Percentiles rank a stretch among this genome's conserved stretches.
phyloP scores from a whole-genome alignment of 352 stramenopile genomes.

The Pythium folliculosum region DNA sequence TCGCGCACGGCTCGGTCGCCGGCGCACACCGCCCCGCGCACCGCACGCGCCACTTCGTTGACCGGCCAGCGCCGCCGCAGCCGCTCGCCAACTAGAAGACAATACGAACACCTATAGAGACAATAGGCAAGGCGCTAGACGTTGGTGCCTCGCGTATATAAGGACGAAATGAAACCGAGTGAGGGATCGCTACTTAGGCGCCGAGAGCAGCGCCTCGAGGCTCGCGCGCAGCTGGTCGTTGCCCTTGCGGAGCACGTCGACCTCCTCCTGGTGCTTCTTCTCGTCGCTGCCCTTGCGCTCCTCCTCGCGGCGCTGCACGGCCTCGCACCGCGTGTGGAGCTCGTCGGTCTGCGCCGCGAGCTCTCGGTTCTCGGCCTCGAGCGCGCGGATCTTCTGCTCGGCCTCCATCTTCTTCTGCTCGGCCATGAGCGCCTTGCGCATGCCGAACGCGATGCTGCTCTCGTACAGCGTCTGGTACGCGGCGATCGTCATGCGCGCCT shows the following conservation, averaged over 20 bases:
- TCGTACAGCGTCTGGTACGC: slow-evolving; percentile 94
- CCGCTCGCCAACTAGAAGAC: neutral
- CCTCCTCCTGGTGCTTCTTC: slow-evolving; percentile 87
- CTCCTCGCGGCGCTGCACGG: slow-evolving; percentile 61
- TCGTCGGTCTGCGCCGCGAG: slow-evolving; percentile 83
- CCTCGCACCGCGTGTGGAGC: slow-evolving; percentile 56
- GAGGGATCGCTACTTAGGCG: slow-evolving; percentile 42
- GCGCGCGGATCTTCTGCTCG: slow-evolving; percentile 76
- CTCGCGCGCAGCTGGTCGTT: slow-evolving; percentile 92
- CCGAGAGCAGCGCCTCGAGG: slow-evolving; percentile 81
- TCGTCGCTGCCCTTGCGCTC: slow-evolving; percentile 72
- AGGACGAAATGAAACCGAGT: neutral
- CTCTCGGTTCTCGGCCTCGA: slow-evolving; percentile 79
- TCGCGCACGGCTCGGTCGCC: slow-evolving; percentile 35
- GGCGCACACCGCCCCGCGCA: slow-evolving; percentile 37
- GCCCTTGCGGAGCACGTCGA: slow-evolving; percentile 81
- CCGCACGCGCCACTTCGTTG: neutral
- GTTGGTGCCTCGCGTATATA: too few relatives aligned
- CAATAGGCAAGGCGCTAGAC: neutral
- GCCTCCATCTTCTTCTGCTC: slow-evolving; percentile 92
- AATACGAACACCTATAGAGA: neutral
- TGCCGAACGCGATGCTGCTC: slow-evolving; percentile 91
- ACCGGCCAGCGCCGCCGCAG: neutral
- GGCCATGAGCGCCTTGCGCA: slow-evolving; percentile 92
- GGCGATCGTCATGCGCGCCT: slow-evolving; percentile 92